These are phyloP conservation scores for Tephrocybe sp. DNA, from an alignment of 768 basidiomycete species.

Conservation along the genomic window DNA sequence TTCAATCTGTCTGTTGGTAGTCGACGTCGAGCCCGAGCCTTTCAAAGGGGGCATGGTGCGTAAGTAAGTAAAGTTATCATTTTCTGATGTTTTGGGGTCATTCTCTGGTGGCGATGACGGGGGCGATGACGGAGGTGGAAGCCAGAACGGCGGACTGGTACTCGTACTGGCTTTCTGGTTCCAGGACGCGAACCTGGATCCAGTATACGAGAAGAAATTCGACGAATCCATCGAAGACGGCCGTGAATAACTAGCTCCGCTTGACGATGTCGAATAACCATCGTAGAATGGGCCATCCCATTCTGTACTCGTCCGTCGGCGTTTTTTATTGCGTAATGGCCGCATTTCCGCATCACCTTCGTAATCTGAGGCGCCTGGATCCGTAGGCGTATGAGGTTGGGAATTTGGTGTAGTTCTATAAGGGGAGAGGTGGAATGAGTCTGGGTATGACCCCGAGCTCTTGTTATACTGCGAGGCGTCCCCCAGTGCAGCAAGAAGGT, in stretches of 20 bases:
- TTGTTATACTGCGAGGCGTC: background rate
- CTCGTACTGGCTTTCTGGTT: too few relatives aligned
- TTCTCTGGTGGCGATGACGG: too few relatives aligned
- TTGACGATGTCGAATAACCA: background rate
- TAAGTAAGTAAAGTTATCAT: too few relatives aligned
- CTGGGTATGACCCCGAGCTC: background rate
- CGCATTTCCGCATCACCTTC: background rate
- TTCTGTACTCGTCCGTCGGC: background rate
- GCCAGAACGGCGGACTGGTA: too few relatives aligned
- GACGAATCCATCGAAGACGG: background rate
- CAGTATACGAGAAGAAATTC: background rate
- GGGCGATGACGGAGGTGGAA: too few relatives aligned
- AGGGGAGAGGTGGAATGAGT: background rate
- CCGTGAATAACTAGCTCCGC: background rate
- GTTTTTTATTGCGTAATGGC: background rate
- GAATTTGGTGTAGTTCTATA: too few relatives aligned
- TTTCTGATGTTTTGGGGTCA: too few relatives aligned
- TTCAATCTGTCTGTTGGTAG: too few relatives aligned
- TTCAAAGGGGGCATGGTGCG: too few relatives aligned
- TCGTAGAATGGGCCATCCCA: background rate
- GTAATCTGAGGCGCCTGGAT: background rate
- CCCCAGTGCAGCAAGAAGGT: background rate
- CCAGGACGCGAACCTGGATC: too few relatives aligned
- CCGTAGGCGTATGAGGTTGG: background rate
- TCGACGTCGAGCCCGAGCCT: too few relatives aligned